Evolutionary conservation across 352 stramenopile genomes (phyloP).

Genomic region (Phytophthora tentaculata): DNA sequence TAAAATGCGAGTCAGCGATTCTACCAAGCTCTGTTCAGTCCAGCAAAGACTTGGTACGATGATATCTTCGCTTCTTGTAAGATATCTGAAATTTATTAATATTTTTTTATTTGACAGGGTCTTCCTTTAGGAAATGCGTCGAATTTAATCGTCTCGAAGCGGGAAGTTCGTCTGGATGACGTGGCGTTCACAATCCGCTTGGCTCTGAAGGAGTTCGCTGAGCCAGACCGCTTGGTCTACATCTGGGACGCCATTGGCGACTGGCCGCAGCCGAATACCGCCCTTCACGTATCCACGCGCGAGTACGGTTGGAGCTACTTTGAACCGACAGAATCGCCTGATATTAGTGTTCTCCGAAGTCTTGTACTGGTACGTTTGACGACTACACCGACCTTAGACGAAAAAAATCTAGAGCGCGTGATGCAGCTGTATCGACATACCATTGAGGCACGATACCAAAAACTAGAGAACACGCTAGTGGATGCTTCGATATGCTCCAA

Average conservation of each 20-base stretch:
- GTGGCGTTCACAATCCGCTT: constrained; percentile 21
- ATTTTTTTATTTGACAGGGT: constrained; percentile 8
- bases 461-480: constrained; percentile 29
- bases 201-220: constrained; percentile 22
- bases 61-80: neutral
- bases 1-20: constrained; percentile 26
- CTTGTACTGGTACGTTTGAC: constrained; percentile 20
- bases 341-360: constrained; percentile 16
- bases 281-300: constrained; percentile 16
- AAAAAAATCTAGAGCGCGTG: constrained; percentile 14
- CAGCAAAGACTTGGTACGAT: constrained; percentile 21
- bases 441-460: constrained; percentile 28
- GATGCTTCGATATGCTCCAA: constrained; percentile 17
- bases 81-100: neutral
- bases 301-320: constrained; percentile 23
- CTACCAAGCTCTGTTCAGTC: constrained; percentile 14
- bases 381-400: constrained; percentile 1
- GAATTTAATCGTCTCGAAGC: constrained; percentile 27
- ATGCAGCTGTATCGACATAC: constrained; percentile 33
- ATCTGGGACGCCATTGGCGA: constrained; percentile 27
- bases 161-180: constrained; percentile 14
- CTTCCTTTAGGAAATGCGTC: constrained; percentile 19
- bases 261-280: constrained; percentile 7
- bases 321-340: neutral
- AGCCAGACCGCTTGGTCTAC: constrained; percentile 28